Percentiles rank a stretch among this genome's conserved stretches.
Evolutionary conservation across 2,329 filamentous ascomycete genomes (phyloP).

Genomic region (Zasmidium citrigriseum): DNA sequence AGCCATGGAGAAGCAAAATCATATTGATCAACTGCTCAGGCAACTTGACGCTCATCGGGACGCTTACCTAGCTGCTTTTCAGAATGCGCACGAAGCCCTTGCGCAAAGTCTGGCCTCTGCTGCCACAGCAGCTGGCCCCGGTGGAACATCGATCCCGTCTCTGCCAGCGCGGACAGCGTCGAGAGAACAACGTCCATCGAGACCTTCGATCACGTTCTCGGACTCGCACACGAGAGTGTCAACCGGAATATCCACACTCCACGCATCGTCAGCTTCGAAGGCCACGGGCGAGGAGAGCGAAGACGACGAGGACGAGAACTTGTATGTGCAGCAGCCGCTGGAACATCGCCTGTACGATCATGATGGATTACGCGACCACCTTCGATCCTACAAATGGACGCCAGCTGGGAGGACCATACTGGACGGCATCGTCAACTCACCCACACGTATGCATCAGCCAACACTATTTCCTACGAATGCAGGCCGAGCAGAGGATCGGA

Average conservation of each 20-base stretch:
- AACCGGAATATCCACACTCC: not conserved
- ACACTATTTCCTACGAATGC: slow-evolving; percentile 46
- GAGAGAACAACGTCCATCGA: not conserved
- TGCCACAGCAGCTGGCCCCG: not conserved
- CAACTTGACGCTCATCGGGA: slow-evolving; percentile 2
- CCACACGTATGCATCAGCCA: slow-evolving; percentile 43
- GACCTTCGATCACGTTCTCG: not conserved
- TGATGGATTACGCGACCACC: slow-evolving; percentile 47
- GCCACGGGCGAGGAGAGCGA: slow-evolving; percentile 37
- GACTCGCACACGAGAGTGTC: not conserved
- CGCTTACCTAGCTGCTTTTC: slow-evolving; percentile 1
- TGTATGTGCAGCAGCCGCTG: slow-evolving; percentile 46
- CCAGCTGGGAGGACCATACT: slow-evolving; percentile 26
- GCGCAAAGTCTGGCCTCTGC: not conserved
- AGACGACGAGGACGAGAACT: slow-evolving; percentile 35
- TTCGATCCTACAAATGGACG: slow-evolving; percentile 28
- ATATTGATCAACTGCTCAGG: not conserved
- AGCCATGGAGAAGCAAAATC: not conserved
- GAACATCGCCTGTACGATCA: slow-evolving; percentile 43
- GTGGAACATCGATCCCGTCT: not conserved
- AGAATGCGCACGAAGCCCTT: slow-evolving; percentile 2
- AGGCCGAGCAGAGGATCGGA: slow-evolving; percentile 44
- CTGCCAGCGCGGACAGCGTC: not conserved
- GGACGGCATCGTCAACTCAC: slow-evolving; percentile 47
- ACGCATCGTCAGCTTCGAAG: not conserved